Percentiles rank a stretch among this genome's conserved stretches.
Conservation (phyloP, 345 rosid species). For the Eucalyptus pumila region DNA sequence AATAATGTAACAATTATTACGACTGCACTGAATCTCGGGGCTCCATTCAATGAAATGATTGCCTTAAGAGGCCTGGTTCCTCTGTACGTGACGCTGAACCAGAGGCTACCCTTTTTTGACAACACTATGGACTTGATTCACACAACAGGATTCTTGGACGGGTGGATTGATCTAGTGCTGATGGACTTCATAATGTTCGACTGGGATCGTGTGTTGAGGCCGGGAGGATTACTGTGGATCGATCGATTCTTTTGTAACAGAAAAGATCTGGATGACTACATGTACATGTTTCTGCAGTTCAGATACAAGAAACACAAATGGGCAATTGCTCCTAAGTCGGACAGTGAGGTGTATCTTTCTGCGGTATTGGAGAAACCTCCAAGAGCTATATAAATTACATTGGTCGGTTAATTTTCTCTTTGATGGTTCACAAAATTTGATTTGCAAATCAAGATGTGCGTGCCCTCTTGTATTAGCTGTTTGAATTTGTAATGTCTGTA, state of each 20-base stretch:
- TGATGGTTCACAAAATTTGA: neutral
- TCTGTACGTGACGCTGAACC: conserved; percentile 59
- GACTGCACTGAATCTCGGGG: conserved; percentile 73
- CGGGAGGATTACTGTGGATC: conserved; percentile 81
- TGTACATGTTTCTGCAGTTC: conserved; percentile 87
- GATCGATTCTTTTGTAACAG: conserved; percentile 67
- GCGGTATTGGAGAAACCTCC: conserved; percentile 90
- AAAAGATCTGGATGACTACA: conserved; percentile 71
- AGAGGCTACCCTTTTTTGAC: conserved; percentile 80
- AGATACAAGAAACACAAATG: conserved; percentile 85
- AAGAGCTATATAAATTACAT: neutral
- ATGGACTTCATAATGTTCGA: conserved; percentile 77
- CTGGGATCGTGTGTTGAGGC: conserved; percentile 83
- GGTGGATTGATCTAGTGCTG: conserved; percentile 68
- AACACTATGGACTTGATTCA: conserved; percentile 88
- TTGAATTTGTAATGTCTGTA: neutral
- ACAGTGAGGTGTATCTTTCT: conserved; percentile 63
- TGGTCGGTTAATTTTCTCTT: neutral
- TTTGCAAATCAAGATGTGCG: neutral
- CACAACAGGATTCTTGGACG: conserved; percentile 58
- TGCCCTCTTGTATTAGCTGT: neutral
- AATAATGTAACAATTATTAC: conserved; percentile 57
- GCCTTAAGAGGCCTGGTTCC: conserved; percentile 79
- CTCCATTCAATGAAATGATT: conserved; percentile 79
- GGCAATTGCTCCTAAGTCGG: conserved; percentile 57